Base-by-base conservation (phyloP, 2,329 filamentous ascomycete genomes). In the Fusarium dimerum region DNA sequence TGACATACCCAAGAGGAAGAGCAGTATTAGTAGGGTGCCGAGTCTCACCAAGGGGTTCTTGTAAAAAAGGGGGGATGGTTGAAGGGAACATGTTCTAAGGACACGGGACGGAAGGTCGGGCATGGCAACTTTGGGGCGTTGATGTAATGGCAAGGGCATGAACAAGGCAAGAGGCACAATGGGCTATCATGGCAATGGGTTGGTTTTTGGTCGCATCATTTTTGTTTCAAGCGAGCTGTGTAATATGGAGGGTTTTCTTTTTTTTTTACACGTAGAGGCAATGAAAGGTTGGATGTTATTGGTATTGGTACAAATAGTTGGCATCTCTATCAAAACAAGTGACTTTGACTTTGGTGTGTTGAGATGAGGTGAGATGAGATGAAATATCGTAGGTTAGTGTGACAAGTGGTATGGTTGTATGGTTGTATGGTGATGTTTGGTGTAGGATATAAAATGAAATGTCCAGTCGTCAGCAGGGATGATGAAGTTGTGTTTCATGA, bases 41-140 rank as follows among this genome's bases (percentile, higher is more conserved):
- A 91, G 88, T 70, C 76, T 90, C 70, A 90, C 85, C 43, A 91
- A 92, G 73, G 88, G 88, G n/a, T 91, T 92, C 67, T 74, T 91
- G 71, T 90, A 64, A 74, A 36, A 29, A 44, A 12, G 34, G 10
- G 8, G 44, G 16, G 29, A n/a, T 15, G 26, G 43, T 44, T 32
- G 36, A 40, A 51, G 34, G 40, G 51, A 50, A 39, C 44, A 38
- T 20, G 32, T 44, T 51, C 46, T 47, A 43, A 54, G 59, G 58
- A 52, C 57, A 61, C 49, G 18, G 34, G 40, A 54, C 36, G n/a
- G 43, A 44, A 29, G 46, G 49, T 54, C 44, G 53, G 43, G 51
- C 54, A 57, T 54, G 51, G 13, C 13, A 36, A 36, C 5, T 12
- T 36, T 36, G 13, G 13, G 32, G 40, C 32, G 30, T 29, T 36